Base-by-base conservation (phyloP, 371 early-diverging fungal genomes). In the Mucor lusitanicus region DNA sequence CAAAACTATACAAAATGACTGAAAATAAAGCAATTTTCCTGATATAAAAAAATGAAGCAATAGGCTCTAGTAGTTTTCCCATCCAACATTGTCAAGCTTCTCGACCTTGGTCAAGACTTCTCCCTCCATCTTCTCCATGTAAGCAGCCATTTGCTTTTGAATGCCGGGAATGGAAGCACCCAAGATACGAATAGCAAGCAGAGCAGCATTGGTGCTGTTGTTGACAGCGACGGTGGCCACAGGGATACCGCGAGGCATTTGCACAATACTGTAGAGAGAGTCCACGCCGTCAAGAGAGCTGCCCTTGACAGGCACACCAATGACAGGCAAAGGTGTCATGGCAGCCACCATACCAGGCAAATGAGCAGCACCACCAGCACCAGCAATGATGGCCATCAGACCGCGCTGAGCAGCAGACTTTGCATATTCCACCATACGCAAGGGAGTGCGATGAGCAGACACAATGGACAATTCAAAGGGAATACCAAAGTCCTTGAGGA, bases 321-420 rank as follows among this genome's bases (percentile, higher is more conserved):
- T 93, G 39, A 98, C 99, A 5, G 97, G 99, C 13, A 98, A 80
- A 15, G 97, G 92, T 0, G 99, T 97, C 78, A 96, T 84, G 30
- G 96, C 95, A 30, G 99, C 98, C 2, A 96, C 97, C 99, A 98
- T 98, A 44, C 99, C 99, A 3, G 99, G 98, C 54, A 98, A 82
- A 81, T 97, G 98, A 25, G 99, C 99, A 17, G 99, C 99, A 44
- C 99, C 99, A 37, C 99, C 99, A 35, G 99, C 99, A 37, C 92
- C 99, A 17, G 98, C 98, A 76, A 98, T 96, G 64, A 98, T 95
- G 15, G 92, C 95, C 82, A 93, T 94, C 30, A 98, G 66, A 0
- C 99, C 99, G 60, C 98, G 89, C 73, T 85, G 81, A 63, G 92
- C 91, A 19, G 99, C 99, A 33, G 87, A 76, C 32, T 88, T 79